Base-by-base conservation (phyloP, 345 rosid species). In the Hibiscus syriacus region DNA sequence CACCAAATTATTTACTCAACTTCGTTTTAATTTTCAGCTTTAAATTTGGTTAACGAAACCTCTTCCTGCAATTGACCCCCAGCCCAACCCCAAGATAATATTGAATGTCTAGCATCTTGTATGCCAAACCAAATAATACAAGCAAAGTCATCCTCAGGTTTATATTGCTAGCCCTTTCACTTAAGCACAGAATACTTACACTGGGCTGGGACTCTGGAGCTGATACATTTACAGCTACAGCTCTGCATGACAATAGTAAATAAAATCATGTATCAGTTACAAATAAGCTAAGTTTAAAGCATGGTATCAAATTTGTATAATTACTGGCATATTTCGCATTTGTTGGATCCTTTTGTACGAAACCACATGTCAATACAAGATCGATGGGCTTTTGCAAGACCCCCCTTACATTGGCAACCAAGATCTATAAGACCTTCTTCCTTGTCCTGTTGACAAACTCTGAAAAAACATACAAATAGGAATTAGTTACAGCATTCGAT, bases 281-380 rank as follows among this genome's bases (percentile, higher is more conserved):
- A 26, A 55, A 1, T 32, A 62, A 22, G 55, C 38, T 6, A 64
- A 60, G 26, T 52, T 66, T 46, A 17, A 25, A 25, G 52, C 13
- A 2, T 11, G 19, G 16, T 58, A 39, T 41, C 34, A 58, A 57
- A n/a, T 48, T 61, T 5, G 36, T 69, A 72, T 19, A 45, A 80
- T 86, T 81, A 88, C 95, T 84, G 90, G 88, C 98, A 92, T 68
- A 92, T 92, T 80, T 92, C 92, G 26, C 98, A 92, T 73, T 74
- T 84, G 79, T 90, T 92, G 60, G 97, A 86, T 65, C 97, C 97
- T 79, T 76, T 92, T 36, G 91, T 81, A 43, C 74, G 84, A 72
- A 92, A 92, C 97, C 98, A 92, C 64, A 89, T 80, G 70, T 86
- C 90, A 61, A 92, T 88, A 74, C 98, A 90, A 20, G 97, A 82